Base-by-base conservation (phyloP, 371 early-diverging fungal species). In the Umbelopsis sp. region DNA sequence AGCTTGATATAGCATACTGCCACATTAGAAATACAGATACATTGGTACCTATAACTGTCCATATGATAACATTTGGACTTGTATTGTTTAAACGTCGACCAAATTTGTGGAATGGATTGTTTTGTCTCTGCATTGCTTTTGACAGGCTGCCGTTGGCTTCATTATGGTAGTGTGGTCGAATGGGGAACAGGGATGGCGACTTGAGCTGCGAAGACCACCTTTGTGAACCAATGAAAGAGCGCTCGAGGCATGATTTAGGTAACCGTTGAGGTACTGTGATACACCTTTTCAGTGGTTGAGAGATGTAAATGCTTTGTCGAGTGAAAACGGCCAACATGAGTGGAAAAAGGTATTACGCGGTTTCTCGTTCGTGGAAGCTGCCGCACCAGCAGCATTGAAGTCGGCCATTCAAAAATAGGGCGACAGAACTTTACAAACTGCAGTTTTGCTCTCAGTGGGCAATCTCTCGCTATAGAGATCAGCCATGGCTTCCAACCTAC, bases 1-100 rank as follows among this genome's bases (percentile, higher is more conserved):
- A 82, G 7, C 76, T 72, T 4, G 68, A 76, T n/a, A 81, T 72
- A 9, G 85, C 85, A 53, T 86, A 88, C 66, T 83, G 82, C 88
- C 88, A 88, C 11, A 70, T 25, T 1, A 75, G 66, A 76, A 76
- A 88, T 5, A 88, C 81, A 6, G 70, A 70, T 3, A 78, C 74
- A 53, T 88, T 88, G 68, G 77, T 70, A 41, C 83, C 86, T 48
- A 85, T 75, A 5, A 88, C 72, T 0, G 76, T 35, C 66, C 81
- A 83, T 6, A 85, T 67, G 14, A 86, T 69, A 11, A 70, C 77
- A 48, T 81, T 79, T 52, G 80, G 80, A 63, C 77, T 69, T 9
- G 70, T 50, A 25, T 73, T 70, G 53, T 81, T 72, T 22, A 81
- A 20, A 6, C 62, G 63, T 32, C 73, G 75, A n/a, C 74, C 70